Evolutionary conservation across 768 basidiomycete genomes (phyloP).

Genomic region (Tephrocybe sp.): DNA sequence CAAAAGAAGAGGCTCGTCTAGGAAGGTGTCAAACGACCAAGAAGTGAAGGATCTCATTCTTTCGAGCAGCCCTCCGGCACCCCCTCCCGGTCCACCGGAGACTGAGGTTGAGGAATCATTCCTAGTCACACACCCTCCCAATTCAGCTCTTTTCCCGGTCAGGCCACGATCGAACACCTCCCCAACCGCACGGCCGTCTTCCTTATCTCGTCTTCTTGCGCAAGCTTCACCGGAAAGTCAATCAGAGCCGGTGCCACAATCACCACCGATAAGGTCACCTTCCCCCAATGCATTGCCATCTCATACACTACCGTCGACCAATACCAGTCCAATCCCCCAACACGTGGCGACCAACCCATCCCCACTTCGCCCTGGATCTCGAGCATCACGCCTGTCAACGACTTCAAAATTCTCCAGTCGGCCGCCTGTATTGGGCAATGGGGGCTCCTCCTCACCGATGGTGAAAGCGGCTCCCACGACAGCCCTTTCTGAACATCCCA

Average conservation of each 20-base stretch:
- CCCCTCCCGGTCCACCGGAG: conserved; percentile 61
- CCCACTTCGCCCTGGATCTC: conserved; percentile 69
- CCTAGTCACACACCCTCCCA: conserved; percentile 60
- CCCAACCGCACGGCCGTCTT: conserved; percentile 71
- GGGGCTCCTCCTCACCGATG: conserved; percentile 37
- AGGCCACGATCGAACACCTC: conserved; percentile 66
- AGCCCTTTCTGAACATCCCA: conserved; percentile 56
- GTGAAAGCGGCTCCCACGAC: conserved; percentile 67
- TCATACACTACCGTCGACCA: conserved; percentile 33
- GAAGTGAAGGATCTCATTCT: conserved; percentile 31
- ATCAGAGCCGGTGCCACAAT: conserved; percentile 20
- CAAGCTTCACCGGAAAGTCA: conserved; percentile 56
- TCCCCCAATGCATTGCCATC: conserved; percentile 32
- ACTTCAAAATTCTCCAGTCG: conserved; percentile 70
- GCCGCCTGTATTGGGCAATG: conserved; percentile 55
- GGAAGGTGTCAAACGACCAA: conserved; percentile 46
- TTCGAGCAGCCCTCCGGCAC: conserved; percentile 34
- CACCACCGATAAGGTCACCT: conserved; percentile 26
- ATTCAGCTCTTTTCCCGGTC: conserved; percentile 61
- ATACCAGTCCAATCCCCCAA: conserved; percentile 32
- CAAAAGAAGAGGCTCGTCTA: conserved; percentile 54
- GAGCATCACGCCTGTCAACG: conserved; percentile 66
- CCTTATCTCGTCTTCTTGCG: conserved; percentile 74
- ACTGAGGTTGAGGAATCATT: conserved; percentile 76
- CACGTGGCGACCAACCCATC: conserved; percentile 40